A percentile compares a stretch with the other conserved stretches of the same genome.
phyloP scores from a whole-genome alignment of 176 grass and related monocot species.

The Carex myosuroides region DNA sequence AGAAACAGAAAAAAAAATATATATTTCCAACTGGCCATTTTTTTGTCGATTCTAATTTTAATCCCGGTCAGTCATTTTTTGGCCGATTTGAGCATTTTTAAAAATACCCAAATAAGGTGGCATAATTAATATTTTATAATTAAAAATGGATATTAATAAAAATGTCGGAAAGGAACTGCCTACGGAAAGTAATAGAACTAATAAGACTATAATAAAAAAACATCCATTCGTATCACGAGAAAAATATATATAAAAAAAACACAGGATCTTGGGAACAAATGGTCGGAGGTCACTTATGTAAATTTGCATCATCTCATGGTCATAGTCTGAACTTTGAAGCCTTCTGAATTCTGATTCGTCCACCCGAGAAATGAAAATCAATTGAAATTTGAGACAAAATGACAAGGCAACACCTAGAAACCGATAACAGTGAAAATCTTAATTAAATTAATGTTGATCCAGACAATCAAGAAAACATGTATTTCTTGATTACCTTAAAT shows the following conservation, averaged over 20 bases:
- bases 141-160: too few species aligned
- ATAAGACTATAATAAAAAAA: not conserved
- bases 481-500: not conserved
- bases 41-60: too few species aligned
- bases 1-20: too few species aligned
- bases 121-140: too few species aligned
- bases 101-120: too few species aligned
- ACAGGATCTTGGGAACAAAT: not conserved
- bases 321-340: not conserved
- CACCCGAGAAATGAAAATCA: not conserved
- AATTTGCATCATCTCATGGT: not conserved
- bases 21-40: too few species aligned
- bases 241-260: not conserved
- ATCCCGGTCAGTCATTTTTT: too few species aligned
- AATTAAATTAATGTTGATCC: not conserved
- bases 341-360: not conserved
- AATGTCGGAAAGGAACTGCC: not conserved
- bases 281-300: not conserved
- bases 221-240: not conserved
- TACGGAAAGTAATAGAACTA: not conserved
- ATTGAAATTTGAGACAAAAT: not conserved
- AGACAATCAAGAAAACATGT: not conserved
- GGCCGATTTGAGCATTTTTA: too few species aligned
- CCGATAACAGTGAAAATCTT: not conserved
- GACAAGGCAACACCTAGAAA: conserved; percentile 22